Evolutionary conservation across 1,284 basidiomycete species (phyloP).

Genomic region (Cryptococcus sp.): DNA sequence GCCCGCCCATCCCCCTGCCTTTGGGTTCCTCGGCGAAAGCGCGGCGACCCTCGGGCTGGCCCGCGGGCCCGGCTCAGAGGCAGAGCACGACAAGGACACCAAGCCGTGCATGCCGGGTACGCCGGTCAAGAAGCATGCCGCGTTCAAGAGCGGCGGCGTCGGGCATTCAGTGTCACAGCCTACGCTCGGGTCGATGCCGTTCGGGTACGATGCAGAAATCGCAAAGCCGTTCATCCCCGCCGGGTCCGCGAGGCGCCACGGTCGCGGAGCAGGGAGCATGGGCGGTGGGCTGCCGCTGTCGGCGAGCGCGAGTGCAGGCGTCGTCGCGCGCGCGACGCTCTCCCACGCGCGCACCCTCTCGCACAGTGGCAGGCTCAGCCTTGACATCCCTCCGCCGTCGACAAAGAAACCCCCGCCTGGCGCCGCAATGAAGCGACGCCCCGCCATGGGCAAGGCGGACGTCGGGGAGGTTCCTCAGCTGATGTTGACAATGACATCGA

Average conservation of each 20-base stretch:
- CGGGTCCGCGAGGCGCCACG: too few relatives aligned
- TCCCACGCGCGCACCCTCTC: not conserved
- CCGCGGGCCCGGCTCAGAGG: slow-evolving; percentile 1
- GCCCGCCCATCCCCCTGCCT: slow-evolving; percentile 23
- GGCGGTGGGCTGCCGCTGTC: too few relatives aligned
- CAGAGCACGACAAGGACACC: slow-evolving; percentile 21
- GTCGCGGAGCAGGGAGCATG: too few relatives aligned
- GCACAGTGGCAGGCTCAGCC: slow-evolving; percentile 4
- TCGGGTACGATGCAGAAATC: slow-evolving; percentile 3
- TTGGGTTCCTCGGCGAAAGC: slow-evolving; percentile 44
- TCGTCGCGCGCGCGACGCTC: not conserved
- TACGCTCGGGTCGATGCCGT: slow-evolving; percentile 16
- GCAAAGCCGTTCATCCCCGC: not conserved
- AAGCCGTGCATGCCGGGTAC: slow-evolving; percentile 49
- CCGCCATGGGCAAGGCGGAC: slow-evolving; percentile 2
- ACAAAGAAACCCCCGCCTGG: slow-evolving; percentile 18
- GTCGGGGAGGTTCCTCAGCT: slow-evolving; percentile 25
- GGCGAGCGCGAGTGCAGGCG: too few relatives aligned
- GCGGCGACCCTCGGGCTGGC: slow-evolving; percentile 32
- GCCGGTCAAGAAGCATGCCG: slow-evolving; percentile 47
- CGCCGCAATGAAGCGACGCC: slow-evolving; percentile 19
- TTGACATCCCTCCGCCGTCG: slow-evolving; percentile 19
- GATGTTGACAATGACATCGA: slow-evolving; percentile 34
- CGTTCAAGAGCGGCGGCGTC: slow-evolving; percentile 9
- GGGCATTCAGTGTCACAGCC: slow-evolving; percentile 38